These are phyloP conservation scores for Phytophthora cryptogea DNA, from an alignment of 352 stramenopile species.

Conservation along the genomic window DNA sequence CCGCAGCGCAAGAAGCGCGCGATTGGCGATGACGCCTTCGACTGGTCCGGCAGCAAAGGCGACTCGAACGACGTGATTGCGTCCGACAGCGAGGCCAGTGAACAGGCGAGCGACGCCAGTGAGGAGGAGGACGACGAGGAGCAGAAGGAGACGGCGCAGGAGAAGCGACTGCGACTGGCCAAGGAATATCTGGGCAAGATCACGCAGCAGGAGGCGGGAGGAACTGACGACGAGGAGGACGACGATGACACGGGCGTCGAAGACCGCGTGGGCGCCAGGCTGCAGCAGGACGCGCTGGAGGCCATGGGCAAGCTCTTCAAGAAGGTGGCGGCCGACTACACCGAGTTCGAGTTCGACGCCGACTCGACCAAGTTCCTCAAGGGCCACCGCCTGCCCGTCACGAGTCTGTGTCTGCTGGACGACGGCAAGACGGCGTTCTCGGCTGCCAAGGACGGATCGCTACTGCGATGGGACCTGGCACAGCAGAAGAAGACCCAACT, in stretches of 20 bases:
- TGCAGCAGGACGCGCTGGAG: slow-evolving; percentile 87
- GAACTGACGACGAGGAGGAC: slow-evolving; percentile 46
- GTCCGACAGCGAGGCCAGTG: slow-evolving; percentile 73
- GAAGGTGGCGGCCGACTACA: slow-evolving; percentile 74
- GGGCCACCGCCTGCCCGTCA: slow-evolving; percentile 76
- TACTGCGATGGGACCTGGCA: slow-evolving; percentile 90
- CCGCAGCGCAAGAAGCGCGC: slow-evolving; percentile 65
- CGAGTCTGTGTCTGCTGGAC: slow-evolving; percentile 81
- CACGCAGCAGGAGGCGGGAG: slow-evolving; percentile 60
- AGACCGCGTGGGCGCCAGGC: slow-evolving; percentile 69
- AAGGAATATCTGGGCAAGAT: slow-evolving; percentile 91
- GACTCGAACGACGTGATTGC: slow-evolving; percentile 61
- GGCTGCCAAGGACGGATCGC: slow-evolving; percentile 91
- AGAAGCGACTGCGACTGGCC: slow-evolving; percentile 88
- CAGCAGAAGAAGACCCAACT: slow-evolving; percentile 78
- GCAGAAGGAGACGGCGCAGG: slow-evolving; percentile 81
- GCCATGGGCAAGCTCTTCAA: slow-evolving; percentile 90
- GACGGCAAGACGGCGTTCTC: slow-evolving; percentile 92
- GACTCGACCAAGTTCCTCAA: slow-evolving; percentile 81
- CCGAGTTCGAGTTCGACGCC: slow-evolving; percentile 85
- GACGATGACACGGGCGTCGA: slow-evolving; percentile 56
- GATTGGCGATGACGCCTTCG: slow-evolving; percentile 79
- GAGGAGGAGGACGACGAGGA: slow-evolving; percentile 61
- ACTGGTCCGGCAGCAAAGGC: slow-evolving; percentile 61
- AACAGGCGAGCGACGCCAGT: slow-evolving; percentile 22